These are phyloP conservation scores for Trametes cingulata DNA, from an alignment of 768 basidiomycete genomes.

Conservation along the genomic window DNA sequence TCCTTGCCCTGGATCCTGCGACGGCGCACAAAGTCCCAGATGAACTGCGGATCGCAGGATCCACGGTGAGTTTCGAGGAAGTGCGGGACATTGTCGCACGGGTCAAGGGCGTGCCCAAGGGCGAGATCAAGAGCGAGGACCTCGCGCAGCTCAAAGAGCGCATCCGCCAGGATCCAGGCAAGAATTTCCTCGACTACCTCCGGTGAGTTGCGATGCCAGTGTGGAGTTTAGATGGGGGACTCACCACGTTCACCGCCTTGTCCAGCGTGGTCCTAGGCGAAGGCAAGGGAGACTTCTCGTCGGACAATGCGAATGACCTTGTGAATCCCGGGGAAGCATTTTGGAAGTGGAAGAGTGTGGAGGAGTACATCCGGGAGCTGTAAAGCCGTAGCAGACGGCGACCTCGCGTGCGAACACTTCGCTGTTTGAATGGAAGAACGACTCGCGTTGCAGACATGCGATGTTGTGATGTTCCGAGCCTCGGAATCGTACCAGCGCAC, in stretches of 20 bases:
- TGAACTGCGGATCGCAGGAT: constrained; percentile 24
- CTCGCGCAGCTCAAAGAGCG: constrained; percentile 14
- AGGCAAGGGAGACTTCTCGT: constrained; percentile 23
- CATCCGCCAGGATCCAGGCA: constrained; percentile 12
- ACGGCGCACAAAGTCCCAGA: constrained; percentile 21
- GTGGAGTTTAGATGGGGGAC: neutral
- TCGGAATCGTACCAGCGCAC: neutral
- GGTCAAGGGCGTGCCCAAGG: constrained; percentile 13
- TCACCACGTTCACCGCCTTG: neutral
- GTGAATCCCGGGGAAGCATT: constrained; percentile 22
- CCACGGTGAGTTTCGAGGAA: constrained; percentile 14
- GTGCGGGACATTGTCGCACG: constrained; percentile 13
- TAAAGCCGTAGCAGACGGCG: neutral
- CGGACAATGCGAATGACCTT: constrained; percentile 23
- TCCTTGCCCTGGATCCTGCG: constrained; percentile 19
- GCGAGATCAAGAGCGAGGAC: constrained; percentile 19
- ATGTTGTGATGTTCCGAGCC: neutral
- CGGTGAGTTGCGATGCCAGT: constrained; percentile 3
- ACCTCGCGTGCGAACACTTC: constrained; percentile 1
- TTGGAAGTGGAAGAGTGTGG: constrained; percentile 27
- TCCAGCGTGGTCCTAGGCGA: constrained; percentile 22
- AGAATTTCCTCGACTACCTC: constrained; percentile 9
- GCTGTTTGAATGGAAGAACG: constrained; percentile 2
- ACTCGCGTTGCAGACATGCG: neutral
- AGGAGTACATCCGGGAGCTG: constrained; percentile 13